These are phyloP conservation scores for Trametes sp. DNA, from an alignment of 1,284 basidiomycete species.

Conservation along the genomic window DNA sequence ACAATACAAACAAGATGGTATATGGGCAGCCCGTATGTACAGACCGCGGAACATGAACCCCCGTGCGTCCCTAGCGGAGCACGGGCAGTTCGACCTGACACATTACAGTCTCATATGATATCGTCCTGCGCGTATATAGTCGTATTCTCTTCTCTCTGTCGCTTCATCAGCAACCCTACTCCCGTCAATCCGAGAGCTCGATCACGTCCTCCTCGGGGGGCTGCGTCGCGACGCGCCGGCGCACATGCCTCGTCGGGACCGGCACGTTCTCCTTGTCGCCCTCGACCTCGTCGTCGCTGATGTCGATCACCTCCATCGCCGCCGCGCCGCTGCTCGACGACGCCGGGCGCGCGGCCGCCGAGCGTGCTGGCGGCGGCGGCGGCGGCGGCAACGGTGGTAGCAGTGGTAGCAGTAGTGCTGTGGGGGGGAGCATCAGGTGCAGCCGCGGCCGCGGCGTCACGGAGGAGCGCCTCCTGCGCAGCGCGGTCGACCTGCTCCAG, in stretches of 20 bases:
- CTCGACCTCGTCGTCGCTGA: slow-evolving; percentile 54
- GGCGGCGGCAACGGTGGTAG: background rate
- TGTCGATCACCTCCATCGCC: slow-evolving; percentile 38
- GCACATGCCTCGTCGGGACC: slow-evolving; percentile 59
- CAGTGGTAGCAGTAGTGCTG: background rate
- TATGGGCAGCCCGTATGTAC: background rate
- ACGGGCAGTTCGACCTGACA: background rate
- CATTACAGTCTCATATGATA: slow-evolving; percentile 15
- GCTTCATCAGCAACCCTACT: too few relatives aligned
- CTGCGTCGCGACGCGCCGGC: slow-evolving; percentile 44
- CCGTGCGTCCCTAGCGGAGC: slow-evolving; percentile 16
- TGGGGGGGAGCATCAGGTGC: background rate
- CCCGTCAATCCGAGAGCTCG: slow-evolving; percentile 36
- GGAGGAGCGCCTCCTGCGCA: slow-evolving; percentile 43
- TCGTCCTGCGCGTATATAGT: slow-evolving; percentile 3
- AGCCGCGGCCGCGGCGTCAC: background rate
- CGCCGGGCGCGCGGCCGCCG: slow-evolving; percentile 12
- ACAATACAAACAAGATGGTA: slow-evolving; percentile 14
- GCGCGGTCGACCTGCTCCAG: slow-evolving; percentile 47
- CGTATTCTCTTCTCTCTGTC: background rate
- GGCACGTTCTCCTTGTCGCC: slow-evolving; percentile 71
- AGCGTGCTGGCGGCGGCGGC: slow-evolving; percentile 4
- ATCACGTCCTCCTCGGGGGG: slow-evolving; percentile 31
- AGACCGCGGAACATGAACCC: background rate
- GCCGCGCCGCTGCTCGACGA: slow-evolving; percentile 14